Conservation (phyloP, 1,139 yeast genomes). For the Hemisphaericaspora xylanilytica region DNA sequence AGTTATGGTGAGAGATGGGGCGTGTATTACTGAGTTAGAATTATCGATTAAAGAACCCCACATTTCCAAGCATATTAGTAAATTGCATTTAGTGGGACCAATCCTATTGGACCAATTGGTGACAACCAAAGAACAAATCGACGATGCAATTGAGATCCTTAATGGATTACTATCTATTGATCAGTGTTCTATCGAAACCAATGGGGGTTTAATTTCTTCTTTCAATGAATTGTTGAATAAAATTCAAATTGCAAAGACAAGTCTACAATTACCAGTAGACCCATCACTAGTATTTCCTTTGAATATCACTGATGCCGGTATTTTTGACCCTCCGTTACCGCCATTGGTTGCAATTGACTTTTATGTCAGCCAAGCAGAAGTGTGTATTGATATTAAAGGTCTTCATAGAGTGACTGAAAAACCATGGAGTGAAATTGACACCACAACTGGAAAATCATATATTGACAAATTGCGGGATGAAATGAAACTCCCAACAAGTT, state of each 20-base stretch:
- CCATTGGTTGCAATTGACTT: slow-evolving; percentile 35
- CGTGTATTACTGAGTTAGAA: slow-evolving; percentile 32
- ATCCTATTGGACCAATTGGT: slow-evolving; percentile 33
- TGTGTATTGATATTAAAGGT: slow-evolving; percentile 43
- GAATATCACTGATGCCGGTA: slow-evolving; percentile 24
- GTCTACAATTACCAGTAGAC: slow-evolving; percentile 43
- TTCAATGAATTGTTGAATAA: slow-evolving; percentile 28
- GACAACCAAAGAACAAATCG: slow-evolving; percentile 32
- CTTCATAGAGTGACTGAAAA: slow-evolving; percentile 36
- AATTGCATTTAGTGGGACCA: slow-evolving; percentile 29
- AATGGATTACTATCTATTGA: slow-evolving; percentile 16
- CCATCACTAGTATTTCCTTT: slow-evolving; percentile 43
- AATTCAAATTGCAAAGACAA: slow-evolving; percentile 34
- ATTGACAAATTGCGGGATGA: slow-evolving; percentile 44
- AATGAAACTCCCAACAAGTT: slow-evolving; percentile 30
- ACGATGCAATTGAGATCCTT: slow-evolving; percentile 28
- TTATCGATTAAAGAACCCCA: slow-evolving; percentile 28
- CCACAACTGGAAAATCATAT: slow-evolving; percentile 32
- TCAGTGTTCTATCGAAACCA: slow-evolving; percentile 15
- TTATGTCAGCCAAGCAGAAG: slow-evolving; percentile 45
- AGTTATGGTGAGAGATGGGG: slow-evolving; percentile 42
- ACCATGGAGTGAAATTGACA: slow-evolving; percentile 44
- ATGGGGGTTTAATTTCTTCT: slow-evolving; percentile 21
- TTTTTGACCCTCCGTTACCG: slow-evolving; percentile 36
- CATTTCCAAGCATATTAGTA: slow-evolving; percentile 31